Evolutionary conservation across 169 alveolate species (phyloP).

Genomic region (Cryptosporidium parvum): DNA sequence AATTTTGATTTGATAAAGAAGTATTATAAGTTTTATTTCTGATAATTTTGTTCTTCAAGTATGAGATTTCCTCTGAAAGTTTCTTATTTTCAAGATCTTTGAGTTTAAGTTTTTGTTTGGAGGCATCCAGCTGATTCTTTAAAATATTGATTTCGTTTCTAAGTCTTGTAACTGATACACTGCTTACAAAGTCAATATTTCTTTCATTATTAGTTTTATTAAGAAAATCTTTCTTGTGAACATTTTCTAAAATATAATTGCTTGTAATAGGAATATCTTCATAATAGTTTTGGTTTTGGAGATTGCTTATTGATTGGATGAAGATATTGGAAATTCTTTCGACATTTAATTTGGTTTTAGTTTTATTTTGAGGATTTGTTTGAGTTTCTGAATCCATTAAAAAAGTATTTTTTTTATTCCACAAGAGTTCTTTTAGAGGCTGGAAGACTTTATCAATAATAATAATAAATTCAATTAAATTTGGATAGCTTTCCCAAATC

Average conservation of each 20-base stretch:
- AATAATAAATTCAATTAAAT: neutral
- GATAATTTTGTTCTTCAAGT: conserved; percentile 41
- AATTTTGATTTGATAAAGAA: neutral
- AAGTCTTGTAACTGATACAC: conserved; percentile 36
- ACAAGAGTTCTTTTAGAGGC: neutral
- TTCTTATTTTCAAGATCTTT: conserved; percentile 49
- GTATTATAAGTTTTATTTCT: conserved; percentile 18
- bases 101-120: conserved; percentile 35
- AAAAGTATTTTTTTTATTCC: neutral
- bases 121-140: conserved; percentile 48
- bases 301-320: conserved; percentile 34
- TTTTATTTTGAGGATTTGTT: neutral
- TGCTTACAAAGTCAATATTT: conserved; percentile 24
- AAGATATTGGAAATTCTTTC: conserved; percentile 22
- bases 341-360: neutral
- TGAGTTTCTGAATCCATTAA: conserved; percentile 5
- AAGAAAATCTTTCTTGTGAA: neutral
- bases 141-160: conserved; percentile 53
- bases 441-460: neutral
- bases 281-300: neutral
- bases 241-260: neutral
- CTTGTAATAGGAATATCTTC: conserved; percentile 13
- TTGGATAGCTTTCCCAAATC: neutral
- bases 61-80: conserved; percentile 31
- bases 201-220: conserved; percentile 14